Conservation (phyloP, 768 basidiomycete genomes). For the Lactarius evosmus region DNA sequence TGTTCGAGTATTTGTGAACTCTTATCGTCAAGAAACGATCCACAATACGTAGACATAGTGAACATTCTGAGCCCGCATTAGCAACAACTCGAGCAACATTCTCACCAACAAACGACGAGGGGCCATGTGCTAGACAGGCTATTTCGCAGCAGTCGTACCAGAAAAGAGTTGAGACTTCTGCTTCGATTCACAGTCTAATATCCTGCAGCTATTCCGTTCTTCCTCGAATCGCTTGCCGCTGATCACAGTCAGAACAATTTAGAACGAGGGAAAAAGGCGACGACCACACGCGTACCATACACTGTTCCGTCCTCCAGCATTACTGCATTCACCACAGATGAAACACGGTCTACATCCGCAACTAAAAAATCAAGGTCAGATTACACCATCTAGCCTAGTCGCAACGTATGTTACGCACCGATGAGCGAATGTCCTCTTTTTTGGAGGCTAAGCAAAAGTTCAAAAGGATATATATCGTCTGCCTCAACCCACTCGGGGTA, state of each 20-base stretch:
- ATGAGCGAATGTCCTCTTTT: slow-evolving; percentile 69
- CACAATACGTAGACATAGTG: neutral
- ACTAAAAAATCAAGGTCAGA: slow-evolving; percentile 38
- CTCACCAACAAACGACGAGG: neutral
- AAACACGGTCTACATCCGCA: slow-evolving; percentile 63
- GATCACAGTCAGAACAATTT: slow-evolving; percentile 12
- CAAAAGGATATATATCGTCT: slow-evolving; percentile 57
- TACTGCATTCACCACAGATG: slow-evolving; percentile 74
- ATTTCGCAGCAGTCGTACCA: neutral
- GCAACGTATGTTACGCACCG: slow-evolving; percentile 39
- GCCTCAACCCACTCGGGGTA: slow-evolving; percentile 60
- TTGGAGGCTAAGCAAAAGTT: slow-evolving; percentile 54
- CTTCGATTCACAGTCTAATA: slow-evolving; percentile 45
- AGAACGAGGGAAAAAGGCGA: neutral
- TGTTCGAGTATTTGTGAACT: neutral
- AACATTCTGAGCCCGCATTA: neutral
- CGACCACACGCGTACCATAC: slow-evolving; percentile 49
- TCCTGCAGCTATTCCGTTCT: slow-evolving; percentile 88
- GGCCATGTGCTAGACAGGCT: neutral
- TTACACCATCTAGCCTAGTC: neutral
- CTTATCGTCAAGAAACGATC: neutral
- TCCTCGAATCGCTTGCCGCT: slow-evolving; percentile 90
- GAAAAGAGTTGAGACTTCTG: neutral
- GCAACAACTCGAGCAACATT: neutral
- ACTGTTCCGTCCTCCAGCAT: slow-evolving; percentile 50